Conservation (phyloP, 78 protist genomes). For the Neovahlkampfia damariscottae region DNA sequence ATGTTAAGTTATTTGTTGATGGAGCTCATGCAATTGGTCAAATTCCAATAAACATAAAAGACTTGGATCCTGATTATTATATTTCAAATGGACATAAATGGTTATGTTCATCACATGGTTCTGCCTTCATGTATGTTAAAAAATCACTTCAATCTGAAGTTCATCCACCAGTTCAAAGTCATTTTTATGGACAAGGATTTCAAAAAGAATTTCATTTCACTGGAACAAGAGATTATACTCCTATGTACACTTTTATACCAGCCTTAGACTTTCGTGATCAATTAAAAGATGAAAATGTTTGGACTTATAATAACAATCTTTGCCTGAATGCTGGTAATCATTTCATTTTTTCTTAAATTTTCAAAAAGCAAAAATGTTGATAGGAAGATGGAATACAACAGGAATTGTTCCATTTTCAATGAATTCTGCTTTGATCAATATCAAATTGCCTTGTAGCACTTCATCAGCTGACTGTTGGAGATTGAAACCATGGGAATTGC, state of each 20-base stretch:
- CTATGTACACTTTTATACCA: background rate
- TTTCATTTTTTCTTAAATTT: too few relatives aligned
- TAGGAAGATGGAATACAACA: background rate
- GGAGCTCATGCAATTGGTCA: conserved; percentile 11
- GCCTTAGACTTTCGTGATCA: background rate
- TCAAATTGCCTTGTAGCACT: background rate
- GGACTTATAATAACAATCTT: background rate
- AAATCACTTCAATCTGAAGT: background rate
- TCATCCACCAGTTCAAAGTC: background rate
- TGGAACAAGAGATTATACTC: background rate
- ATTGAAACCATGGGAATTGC: too few relatives aligned
- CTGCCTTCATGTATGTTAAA: background rate
- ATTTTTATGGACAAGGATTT: background rate
- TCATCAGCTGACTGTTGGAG: too few relatives aligned
- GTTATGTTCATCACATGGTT: background rate
- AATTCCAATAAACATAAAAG: background rate
- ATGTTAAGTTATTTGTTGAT: background rate
- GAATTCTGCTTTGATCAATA: background rate
- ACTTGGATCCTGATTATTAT: background rate
- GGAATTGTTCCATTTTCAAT: background rate
- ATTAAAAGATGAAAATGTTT: background rate
- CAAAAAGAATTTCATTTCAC: background rate
- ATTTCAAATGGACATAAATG: conserved; percentile 5
- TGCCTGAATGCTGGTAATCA: background rate
- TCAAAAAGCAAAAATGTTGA: too few relatives aligned